A percentile compares a stretch with the other conserved stretches of the same genome.
Conservation (phyloP, 2,329 filamentous ascomycete species). For the Cercospora beticola region DNA sequence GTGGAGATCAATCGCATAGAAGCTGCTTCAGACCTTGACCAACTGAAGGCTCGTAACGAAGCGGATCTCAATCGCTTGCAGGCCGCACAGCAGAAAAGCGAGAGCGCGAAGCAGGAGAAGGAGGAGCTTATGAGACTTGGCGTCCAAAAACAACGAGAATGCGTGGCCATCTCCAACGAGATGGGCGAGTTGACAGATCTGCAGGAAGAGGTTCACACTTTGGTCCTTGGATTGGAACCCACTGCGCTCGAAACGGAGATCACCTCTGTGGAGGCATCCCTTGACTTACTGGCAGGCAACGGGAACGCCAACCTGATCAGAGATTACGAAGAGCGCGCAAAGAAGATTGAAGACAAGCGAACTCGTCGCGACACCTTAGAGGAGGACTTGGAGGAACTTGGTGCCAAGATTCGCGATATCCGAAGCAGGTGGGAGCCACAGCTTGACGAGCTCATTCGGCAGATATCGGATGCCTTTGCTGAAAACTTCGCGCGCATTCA, state of each 20-base stretch:
- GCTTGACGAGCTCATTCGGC: conserved; percentile 72
- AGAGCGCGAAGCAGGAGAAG: conserved; percentile 52
- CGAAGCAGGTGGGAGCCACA: conserved; percentile 77
- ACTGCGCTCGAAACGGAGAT: conserved; percentile 68
- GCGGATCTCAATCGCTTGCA: conserved; percentile 73
- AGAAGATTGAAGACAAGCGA: conserved; percentile 66
- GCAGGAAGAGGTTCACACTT: conserved; percentile 28
- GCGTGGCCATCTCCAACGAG: not conserved
- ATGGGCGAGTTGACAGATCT: conserved; percentile 24
- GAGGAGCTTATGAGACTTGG: conserved; percentile 37
- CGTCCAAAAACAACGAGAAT: conserved; percentile 34
- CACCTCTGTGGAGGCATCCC: conserved; percentile 67
- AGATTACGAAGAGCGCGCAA: conserved; percentile 72
- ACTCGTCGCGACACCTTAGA: conserved; percentile 52
- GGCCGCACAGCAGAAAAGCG: conserved; percentile 59
- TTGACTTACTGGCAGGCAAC: conserved; percentile 67
- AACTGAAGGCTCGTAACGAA: conserved; percentile 65
- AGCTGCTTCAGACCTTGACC: conserved; percentile 74
- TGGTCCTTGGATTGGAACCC: conserved; percentile 34
- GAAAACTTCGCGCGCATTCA: conserved; percentile 93
- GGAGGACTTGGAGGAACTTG: conserved; percentile 56
- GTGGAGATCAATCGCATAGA: conserved; percentile 72
- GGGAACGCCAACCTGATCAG: conserved; percentile 72
- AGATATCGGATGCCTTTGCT: conserved; percentile 87
- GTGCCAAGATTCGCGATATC: conserved; percentile 62